Base-by-base conservation (phyloP, 177 flowering plant species). In the Vitis hybrid region DNA sequence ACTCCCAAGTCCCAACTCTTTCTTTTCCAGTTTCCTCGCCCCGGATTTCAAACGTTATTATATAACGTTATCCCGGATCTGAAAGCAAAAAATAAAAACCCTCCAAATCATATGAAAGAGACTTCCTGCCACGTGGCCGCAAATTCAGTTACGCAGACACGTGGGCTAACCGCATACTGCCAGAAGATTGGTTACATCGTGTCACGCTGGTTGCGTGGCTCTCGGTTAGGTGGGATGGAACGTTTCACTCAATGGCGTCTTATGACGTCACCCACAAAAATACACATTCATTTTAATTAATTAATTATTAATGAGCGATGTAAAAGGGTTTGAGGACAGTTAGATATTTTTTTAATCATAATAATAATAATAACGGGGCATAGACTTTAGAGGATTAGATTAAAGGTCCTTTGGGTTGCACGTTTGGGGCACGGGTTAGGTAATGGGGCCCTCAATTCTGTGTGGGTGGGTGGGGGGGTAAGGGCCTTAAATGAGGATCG, bases 171-270 rank as follows among this genome's bases (percentile, higher is more conserved):
- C 26, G 18, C 10, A 57, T 18, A 19, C 9, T 48, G 71, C 66
- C 66, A 61, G 60, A 61, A 9, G 10, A 56, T 72, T 52, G 58
- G 70, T 72, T 72, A 66, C 74, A 65, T 66, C 74, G 12, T 51
- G 21, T 59, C 74, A 59, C 70, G 69, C 65, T 10, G 65, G 69
- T 72, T 65, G 56, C 70, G 65, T 72, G 74, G 60, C 65, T 39
- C 4, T 1, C 14, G 68, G 57, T 64, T 51, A 6, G 64, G 60
- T 4, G 48, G 18, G 58, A 52, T 17, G 19, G 56, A 60, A 50
- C 69, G 65, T 60, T 64, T 34, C 68, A 49, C 50, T 15, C 7
- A 67, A 54, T 62, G 52, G 18, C 60, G 60, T 51, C 72, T 32
- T 32, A 50, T 39, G 6, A 15, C 61, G 60, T 39, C 45, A 39